phyloP scores from a whole-genome alignment of 2,329 filamentous ascomycete genomes.

The Teratosphaeriaceae sp. region DNA sequence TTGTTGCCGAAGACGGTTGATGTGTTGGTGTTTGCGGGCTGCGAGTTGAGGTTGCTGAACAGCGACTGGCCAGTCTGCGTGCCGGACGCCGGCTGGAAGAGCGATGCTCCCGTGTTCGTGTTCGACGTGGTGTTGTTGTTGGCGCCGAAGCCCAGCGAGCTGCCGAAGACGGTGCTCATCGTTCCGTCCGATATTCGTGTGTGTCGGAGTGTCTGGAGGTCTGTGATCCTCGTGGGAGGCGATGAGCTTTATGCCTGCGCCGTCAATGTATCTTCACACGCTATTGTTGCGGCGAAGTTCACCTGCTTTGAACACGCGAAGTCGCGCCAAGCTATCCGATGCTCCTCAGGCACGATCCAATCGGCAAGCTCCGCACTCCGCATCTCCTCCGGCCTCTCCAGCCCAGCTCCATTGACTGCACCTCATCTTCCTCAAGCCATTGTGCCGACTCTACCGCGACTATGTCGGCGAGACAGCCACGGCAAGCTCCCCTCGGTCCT shows the following conservation, averaged over 20 bases:
- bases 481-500: conserved; percentile 36
- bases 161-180: conserved; percentile 22
- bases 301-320: too few relatives aligned
- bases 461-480: conserved; percentile 56
- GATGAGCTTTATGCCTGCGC: not conserved
- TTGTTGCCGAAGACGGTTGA: conserved; percentile 33
- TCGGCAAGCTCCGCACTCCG: too few relatives aligned
- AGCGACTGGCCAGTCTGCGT: conserved; percentile 27
- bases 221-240: not conserved
- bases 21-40: conserved; percentile 2
- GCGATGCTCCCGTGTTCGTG: conserved; percentile 21
- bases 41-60: conserved; percentile 28
- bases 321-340: too few relatives aligned
- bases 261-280: too few relatives aligned
- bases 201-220: not conserved
- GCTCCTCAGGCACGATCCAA: too few relatives aligned
- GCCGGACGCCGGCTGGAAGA: conserved; percentile 30
- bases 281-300: too few relatives aligned
- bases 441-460: conserved; percentile 27
- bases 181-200: conserved; percentile 7
- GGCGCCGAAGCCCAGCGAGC: conserved; percentile 8
- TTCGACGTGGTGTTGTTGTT: conserved; percentile 6
- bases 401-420: conserved; percentile 4
- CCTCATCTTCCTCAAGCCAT: not conserved
- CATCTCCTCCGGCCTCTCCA: not conserved